These are phyloP conservation scores for Elsinoe arachidis DNA, from an alignment of 2,329 filamentous ascomycete species.

Conservation along the genomic window DNA sequence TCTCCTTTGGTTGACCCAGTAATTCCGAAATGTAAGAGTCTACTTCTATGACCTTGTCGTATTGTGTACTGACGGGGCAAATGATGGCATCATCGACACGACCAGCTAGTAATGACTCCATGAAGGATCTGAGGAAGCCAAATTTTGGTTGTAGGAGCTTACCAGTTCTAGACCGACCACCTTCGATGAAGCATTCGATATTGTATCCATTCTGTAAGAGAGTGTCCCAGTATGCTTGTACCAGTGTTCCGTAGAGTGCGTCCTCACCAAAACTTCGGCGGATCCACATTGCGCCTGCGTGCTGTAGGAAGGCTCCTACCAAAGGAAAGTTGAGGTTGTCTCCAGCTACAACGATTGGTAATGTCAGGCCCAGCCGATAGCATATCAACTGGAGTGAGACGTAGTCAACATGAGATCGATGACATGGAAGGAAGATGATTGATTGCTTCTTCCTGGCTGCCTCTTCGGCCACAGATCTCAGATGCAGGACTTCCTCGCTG, in stretches of 20 bases:
- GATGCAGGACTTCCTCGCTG: constrained; percentile 78
- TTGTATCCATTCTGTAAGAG: constrained; percentile 86
- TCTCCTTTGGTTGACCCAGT: constrained; percentile 86
- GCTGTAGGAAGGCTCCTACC: constrained; percentile 81
- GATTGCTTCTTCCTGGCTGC: constrained; percentile 84
- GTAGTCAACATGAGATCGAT: constrained; percentile 93
- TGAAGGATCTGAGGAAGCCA: constrained; percentile 81
- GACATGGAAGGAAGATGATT: constrained; percentile 90
- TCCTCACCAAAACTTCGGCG: constrained; percentile 87
- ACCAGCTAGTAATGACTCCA: constrained; percentile 83
- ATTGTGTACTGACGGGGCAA: constrained; percentile 92
- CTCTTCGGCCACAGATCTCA: constrained; percentile 72
- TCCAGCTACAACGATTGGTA: constrained; percentile 87
- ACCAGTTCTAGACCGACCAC: constrained; percentile 82
- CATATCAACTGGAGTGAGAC: constrained; percentile 92
- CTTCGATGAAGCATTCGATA: constrained; percentile 96
- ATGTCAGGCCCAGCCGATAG: constrained; percentile 78
- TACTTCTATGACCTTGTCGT: constrained; percentile 98
- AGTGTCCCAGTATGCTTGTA: constrained; percentile 93
- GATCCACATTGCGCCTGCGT: constrained; percentile 94
- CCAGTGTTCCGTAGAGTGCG: constrained; percentile 79
- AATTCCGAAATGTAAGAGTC: constrained; percentile 94
- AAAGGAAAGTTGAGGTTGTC: constrained; percentile 95
- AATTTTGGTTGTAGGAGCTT: constrained; percentile 94
- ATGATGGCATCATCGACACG: constrained; percentile 85